Evolutionary conservation across 2,329 filamentous ascomycete genomes (phyloP), one percentile per base, ranked within the genome.

Genomic region (Gremmenia infestans): DNA sequence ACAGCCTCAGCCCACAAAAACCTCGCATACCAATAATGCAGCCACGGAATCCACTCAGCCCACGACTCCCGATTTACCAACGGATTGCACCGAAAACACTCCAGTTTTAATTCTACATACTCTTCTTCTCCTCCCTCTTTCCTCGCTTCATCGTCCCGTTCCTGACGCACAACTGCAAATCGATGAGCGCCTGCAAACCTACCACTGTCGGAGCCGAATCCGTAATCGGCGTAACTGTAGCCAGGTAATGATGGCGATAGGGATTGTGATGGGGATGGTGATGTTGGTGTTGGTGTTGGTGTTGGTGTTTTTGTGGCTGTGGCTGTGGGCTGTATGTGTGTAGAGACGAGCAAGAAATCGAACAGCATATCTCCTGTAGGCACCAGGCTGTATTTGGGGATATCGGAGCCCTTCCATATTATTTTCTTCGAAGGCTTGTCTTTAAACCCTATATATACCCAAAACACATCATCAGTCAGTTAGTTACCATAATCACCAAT

Each of bases 1-100:
- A 54, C 25, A 1, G 35, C 52, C 14, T 54, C 52, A 37, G 46
- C 52, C 9, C 25, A 48, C 37, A 54, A 37, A 5, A 48, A 49
- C 12, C 35, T 54, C n/a, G 52, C 52, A 37, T 54, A 54, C 52
- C 52, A 54, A 35, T 54, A 54, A 54, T 50, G 52, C 28, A 54
- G 2, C 45, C 37, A 49, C 9, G 46, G 45, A 14, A 45, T 36
- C 23, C 28, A 54, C 25, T 50, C 52, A 8, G 52, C 52, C 46
- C 52, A 54, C 9, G 52, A 54, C 37, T 54, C 52, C n/a, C 12
- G 22, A 35, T 54, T 36, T 3, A 22, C 19, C 2, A 43, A 15
- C 8, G 52, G 52, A 45, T 54, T 54, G 22, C 52, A 50, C n/a
- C 52, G 7, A 7, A 54, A 54, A 45, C 43, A 28, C n/a, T 54